Evolutionary conservation across 2,329 filamentous ascomycete genomes (phyloP).

Genomic region (Parasarocladium wereldwijsianum): DNA sequence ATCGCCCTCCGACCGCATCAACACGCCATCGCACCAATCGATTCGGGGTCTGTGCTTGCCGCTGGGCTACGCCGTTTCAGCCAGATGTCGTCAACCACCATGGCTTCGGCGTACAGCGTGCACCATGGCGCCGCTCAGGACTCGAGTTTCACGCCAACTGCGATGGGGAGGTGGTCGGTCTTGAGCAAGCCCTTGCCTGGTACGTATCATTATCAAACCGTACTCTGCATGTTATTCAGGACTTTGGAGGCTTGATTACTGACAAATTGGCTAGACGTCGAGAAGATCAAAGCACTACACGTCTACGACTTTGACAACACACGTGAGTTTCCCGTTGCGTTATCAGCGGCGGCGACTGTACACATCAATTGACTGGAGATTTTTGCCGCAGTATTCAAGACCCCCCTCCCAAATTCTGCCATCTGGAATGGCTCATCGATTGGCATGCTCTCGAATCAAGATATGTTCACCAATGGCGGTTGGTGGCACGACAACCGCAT

Average conservation of each 20-base stretch:
- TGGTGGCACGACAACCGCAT: conserved; percentile 96
- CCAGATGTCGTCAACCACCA: conserved; percentile 15
- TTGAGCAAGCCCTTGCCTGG: conserved; percentile 56
- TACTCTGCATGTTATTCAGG: too few relatives aligned
- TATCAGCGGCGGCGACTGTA: not conserved
- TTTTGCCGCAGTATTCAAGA: conserved; percentile 59
- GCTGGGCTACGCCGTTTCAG: conserved; percentile 10
- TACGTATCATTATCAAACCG: conserved; percentile 18
- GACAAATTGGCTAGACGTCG: conserved; percentile 28
- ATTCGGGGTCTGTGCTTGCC: too few relatives aligned
- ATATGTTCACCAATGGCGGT: conserved; percentile 67
- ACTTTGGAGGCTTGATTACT: not conserved
- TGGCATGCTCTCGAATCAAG: conserved; percentile 59
- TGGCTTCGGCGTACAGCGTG: conserved; percentile 24
- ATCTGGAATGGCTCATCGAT: conserved; percentile 73
- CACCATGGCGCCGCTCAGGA: conserved; percentile 19
- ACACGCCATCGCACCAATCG: too few relatives aligned
- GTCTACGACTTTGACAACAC: conserved; percentile 99
- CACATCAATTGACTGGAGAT: not conserved
- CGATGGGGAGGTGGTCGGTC: conserved; percentile 74
- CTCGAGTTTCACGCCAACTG: conserved; percentile 46
- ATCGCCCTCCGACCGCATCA: too few relatives aligned
- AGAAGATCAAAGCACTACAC: conserved; percentile 66
- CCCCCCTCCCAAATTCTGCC: conserved; percentile 75
- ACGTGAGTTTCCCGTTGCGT: conserved; percentile 31